Conservation (phyloP, 1,284 basidiomycete genomes). For the Coniferiporia sulphurascens region DNA sequence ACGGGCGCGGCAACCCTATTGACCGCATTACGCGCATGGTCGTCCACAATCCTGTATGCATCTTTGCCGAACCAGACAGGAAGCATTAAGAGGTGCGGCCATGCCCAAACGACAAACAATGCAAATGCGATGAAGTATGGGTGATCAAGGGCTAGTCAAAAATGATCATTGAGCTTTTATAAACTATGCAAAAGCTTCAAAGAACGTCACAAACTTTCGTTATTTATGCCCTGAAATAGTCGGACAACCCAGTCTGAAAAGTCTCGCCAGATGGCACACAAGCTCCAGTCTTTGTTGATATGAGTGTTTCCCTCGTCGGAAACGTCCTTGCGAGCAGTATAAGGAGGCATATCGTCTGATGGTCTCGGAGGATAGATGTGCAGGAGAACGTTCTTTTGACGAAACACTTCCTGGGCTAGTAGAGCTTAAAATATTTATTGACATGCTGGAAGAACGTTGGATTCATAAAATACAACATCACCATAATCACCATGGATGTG, state of each 20-base stretch:
- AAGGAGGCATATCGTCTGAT: constrained; percentile 2
- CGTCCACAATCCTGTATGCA: constrained; percentile 14
- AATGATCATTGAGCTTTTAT: background rate
- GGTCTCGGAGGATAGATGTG: background rate
- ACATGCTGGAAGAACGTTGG: constrained; percentile 6
- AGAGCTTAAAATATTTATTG: background rate
- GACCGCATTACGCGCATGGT: constrained; percentile 9
- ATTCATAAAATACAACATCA: background rate
- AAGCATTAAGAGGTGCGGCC: constrained; percentile 18
- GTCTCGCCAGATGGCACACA: constrained; percentile 4
- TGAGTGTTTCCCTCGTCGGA: background rate
- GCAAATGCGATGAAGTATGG: constrained; percentile 16
- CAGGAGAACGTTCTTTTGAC: background rate
- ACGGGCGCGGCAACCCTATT: background rate
- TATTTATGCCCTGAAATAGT: background rate
- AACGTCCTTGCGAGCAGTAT: background rate
- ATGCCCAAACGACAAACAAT: constrained; percentile 15
- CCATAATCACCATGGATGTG: background rate
- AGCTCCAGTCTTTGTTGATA: constrained; percentile 1
- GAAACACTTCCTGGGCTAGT: background rate
- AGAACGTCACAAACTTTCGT: constrained; percentile 10
- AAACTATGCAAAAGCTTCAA: background rate
- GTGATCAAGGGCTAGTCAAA: constrained; percentile 15
- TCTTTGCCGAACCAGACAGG: constrained; percentile 18
- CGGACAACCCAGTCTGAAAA: constrained; percentile 8